phyloP scores from a whole-genome alignment of 345 rosid species.

The Luvunga scandens region DNA sequence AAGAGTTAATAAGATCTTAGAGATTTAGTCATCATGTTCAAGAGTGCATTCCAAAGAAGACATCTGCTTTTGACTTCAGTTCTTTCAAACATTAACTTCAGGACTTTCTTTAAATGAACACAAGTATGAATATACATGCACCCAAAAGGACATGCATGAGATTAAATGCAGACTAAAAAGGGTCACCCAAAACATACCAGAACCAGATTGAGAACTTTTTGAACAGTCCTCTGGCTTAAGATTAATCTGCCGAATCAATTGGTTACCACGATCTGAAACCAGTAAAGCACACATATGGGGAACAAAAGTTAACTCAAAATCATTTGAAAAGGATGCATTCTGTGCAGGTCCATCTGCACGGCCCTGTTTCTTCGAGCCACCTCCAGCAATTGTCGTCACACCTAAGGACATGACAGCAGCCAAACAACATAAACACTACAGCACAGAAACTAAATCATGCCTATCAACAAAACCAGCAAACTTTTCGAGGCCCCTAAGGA shows the following conservation, averaged over 20 bases:
- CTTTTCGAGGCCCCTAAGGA: background rate
- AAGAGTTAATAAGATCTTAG: background rate
- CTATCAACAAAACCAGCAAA: background rate
- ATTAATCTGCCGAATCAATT: conserved; percentile 52
- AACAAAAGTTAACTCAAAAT: conserved; percentile 54
- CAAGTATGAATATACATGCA: background rate
- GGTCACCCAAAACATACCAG: conserved; percentile 29
- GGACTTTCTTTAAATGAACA: background rate
- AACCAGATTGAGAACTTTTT: conserved; percentile 44
- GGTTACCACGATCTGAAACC: conserved; percentile 60
- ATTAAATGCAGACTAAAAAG: background rate
- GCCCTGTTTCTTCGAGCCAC: conserved; percentile 35
- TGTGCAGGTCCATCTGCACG: conserved; percentile 62
- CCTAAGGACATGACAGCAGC: conserved; percentile 27
- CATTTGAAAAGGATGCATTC: conserved; percentile 64
- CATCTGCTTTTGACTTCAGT: no score
- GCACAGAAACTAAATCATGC: background rate
- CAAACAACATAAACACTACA: background rate
- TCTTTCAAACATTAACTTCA: background rate
- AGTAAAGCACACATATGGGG: conserved; percentile 55
- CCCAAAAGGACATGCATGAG: background rate
- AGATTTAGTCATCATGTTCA: background rate
- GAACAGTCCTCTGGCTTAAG: conserved; percentile 64
- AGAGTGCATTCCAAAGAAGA: no score
- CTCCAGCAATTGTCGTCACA: conserved; percentile 68